phyloP scores from a whole-genome alignment of 805 yeast species.

The Wickerhamomyces bisporus region DNA sequence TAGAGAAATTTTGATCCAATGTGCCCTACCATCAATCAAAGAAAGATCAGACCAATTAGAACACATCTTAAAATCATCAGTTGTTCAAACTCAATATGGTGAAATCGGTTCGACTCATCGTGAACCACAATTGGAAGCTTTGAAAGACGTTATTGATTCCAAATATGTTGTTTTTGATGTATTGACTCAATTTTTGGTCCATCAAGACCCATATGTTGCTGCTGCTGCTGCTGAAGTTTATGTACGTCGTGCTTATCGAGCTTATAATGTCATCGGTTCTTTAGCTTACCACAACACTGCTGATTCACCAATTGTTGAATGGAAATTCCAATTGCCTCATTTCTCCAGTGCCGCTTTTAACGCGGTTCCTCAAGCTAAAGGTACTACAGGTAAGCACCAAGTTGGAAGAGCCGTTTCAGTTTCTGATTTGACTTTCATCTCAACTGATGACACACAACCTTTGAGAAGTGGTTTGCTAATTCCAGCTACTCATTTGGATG shows the following conservation, averaged over 20 bases:
- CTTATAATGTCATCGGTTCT: constrained; percentile 82
- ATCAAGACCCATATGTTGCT: constrained; percentile 80
- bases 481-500: constrained; percentile 80
- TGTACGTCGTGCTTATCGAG: constrained; percentile 94
- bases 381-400: constrained; percentile 34
- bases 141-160: constrained; percentile 92
- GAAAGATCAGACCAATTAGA: constrained; percentile 97
- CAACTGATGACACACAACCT: constrained; percentile 62
- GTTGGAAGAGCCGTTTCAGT: constrained; percentile 89
- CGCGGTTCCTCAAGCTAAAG: constrained; percentile 50
- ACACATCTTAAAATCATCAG: constrained; percentile 89
- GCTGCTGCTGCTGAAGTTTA: constrained; percentile 97
- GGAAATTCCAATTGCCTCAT: constrained; percentile 85
- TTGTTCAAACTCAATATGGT: constrained; percentile 85
- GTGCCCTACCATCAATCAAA: constrained; percentile 91
- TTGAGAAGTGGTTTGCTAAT: constrained; percentile 81
- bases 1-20: constrained; percentile 92
- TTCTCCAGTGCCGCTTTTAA: constrained; percentile 68
- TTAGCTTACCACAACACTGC: constrained; percentile 53
- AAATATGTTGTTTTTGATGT: constrained; percentile 96
- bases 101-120: constrained; percentile 72
- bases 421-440: constrained; percentile 83
- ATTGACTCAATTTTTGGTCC: constrained; percentile 81
- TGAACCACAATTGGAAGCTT: constrained; percentile 72
- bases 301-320: constrained; percentile 67